Conservation (phyloP, 2,329 filamentous ascomycete genomes). For the Shiraia sp. region DNA sequence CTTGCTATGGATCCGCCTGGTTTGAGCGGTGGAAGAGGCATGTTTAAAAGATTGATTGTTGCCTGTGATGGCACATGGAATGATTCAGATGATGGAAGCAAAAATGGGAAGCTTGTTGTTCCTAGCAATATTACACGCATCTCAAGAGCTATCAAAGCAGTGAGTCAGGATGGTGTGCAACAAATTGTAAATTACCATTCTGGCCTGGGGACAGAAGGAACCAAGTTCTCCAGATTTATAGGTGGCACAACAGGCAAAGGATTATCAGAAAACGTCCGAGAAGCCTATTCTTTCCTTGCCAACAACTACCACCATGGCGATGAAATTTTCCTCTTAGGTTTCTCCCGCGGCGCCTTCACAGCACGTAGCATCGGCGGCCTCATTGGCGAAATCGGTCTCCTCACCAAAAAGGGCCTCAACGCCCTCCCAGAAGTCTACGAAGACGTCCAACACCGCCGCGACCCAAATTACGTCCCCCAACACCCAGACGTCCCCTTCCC, state of each 20-base stretch:
- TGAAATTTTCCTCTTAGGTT: constrained; percentile 53
- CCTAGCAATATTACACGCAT: constrained; percentile 57
- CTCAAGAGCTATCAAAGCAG: constrained; percentile 53
- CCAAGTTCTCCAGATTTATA: constrained; percentile 47
- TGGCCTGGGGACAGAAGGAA: constrained; percentile 52
- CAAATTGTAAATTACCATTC: constrained; percentile 58
- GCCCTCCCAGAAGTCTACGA: constrained; percentile 52
- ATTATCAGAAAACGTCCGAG: constrained; percentile 52
- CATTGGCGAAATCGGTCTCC: constrained; percentile 51
- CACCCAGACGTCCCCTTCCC: constrained; percentile 52
- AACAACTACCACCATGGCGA: constrained; percentile 58
- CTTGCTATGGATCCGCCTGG: constrained; percentile 33
- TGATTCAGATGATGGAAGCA: constrained; percentile 52
- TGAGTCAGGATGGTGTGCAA: constrained; percentile 52
- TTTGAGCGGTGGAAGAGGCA: constrained; percentile 41
- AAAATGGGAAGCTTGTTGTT: constrained; percentile 49
- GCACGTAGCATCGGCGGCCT: constrained; percentile 50
- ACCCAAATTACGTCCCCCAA: constrained; percentile 50
- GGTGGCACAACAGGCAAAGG: constrained; percentile 51
- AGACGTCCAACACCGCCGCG: constrained; percentile 50
- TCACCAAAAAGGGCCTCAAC: constrained; percentile 52
- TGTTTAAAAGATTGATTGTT: constrained; percentile 47
- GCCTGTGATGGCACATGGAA: constrained; percentile 53
- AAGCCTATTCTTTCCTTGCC: constrained; percentile 56
- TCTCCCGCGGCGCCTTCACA: constrained; percentile 53